Evolutionary conservation across 1,284 basidiomycete genomes (phyloP).

Genomic region (Cutaneotrichosporon mucoides): DNA sequence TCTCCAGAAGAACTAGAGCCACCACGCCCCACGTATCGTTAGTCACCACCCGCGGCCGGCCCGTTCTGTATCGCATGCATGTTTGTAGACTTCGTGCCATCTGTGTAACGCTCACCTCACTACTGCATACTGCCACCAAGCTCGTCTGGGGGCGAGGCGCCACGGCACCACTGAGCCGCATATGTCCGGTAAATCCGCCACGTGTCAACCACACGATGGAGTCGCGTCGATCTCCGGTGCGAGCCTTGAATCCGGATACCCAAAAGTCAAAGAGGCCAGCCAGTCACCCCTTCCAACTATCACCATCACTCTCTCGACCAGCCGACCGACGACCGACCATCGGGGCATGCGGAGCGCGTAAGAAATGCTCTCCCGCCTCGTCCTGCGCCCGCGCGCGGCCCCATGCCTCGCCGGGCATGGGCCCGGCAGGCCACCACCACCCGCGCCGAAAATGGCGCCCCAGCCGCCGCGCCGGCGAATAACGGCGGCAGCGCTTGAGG

Average conservation of each 20-base stretch:
- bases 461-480: no score
- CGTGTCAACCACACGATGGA: no score
- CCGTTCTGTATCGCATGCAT: neutral
- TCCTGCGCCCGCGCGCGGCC: constrained; percentile 4
- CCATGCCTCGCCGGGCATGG: constrained; percentile 1
- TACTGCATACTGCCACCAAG: no score
- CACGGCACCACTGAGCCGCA: neutral
- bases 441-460: no score
- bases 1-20: constrained; percentile 16
- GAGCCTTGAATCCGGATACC: neutral
- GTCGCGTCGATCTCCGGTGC: no score
- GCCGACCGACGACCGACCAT: no score
- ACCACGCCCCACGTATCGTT: no score
- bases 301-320: neutral
- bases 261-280: constrained; percentile 4
- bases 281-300: neutral
- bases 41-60: neutral
- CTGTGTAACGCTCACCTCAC: no score
- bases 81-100: no score
- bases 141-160: no score
- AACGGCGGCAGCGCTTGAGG: neutral
- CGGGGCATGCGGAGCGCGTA: neutral
- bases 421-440: constrained; percentile 1
- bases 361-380: constrained; percentile 4
- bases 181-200: no score